phyloP scores from a whole-genome alignment of 805 yeast species.

The Lipomyces kockii region DNA sequence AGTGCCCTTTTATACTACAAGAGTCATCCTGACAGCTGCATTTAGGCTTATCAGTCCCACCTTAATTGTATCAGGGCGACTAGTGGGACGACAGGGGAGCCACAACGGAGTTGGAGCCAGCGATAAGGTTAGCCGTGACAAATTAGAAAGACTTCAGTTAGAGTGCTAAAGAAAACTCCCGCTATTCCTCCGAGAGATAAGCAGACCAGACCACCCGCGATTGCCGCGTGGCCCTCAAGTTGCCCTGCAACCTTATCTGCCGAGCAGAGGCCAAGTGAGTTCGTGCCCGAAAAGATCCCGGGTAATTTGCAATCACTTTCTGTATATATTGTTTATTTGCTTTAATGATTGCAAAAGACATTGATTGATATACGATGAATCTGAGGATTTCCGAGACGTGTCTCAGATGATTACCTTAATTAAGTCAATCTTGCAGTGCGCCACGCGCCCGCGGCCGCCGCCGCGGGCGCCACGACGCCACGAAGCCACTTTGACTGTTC shows the following conservation, averaged over 20 bases:
- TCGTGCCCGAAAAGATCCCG: neutral
- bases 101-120: neutral
- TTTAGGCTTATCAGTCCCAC: neutral
- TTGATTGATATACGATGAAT: neutral
- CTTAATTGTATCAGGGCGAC: neutral
- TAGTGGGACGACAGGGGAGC: neutral
- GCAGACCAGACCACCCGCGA: neutral
- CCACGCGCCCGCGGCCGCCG: neutral
- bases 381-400: neutral
- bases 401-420: neutral
- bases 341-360: neutral
- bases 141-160: no score
- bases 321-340: neutral
- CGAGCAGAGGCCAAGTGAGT: neutral
- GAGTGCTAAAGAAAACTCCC: neutral
- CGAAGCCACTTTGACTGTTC: neutral
- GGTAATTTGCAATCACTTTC: neutral
- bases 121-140: no score
- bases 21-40: slow-evolving; percentile 3
- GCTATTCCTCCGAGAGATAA: neutral
- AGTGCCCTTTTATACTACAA: neutral
- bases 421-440: neutral
- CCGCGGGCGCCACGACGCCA: slow-evolving; percentile 9
- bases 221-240: no score
- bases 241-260: neutral